Percentiles rank a stretch among this genome's conserved stretches.
phyloP scores from a whole-genome alignment of 2,329 filamentous ascomycete genomes.

The Diplodia scrobiculata region DNA sequence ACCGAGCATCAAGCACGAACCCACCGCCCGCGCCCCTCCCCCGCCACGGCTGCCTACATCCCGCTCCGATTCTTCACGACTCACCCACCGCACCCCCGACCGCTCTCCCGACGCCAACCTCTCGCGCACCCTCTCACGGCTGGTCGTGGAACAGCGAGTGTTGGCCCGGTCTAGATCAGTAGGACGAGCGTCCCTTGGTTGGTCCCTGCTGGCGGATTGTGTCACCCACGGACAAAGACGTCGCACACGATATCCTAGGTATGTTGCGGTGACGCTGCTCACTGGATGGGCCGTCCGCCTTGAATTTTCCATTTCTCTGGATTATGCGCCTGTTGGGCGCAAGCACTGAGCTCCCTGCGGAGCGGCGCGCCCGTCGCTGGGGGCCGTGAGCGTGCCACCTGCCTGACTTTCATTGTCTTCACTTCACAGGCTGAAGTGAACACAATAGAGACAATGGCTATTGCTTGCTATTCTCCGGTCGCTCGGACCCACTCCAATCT shows the following conservation, averaged over 20 bases:
- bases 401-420: conserved; percentile 26
- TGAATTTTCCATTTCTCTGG: conserved; percentile 27
- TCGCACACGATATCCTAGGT: conserved; percentile 29
- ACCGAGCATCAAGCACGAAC: conserved; percentile 12
- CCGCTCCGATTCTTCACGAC: conserved; percentile 12
- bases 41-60: conserved; percentile 12
- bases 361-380: conserved; percentile 7
- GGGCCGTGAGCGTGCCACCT: conserved; percentile 1
- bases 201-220: conserved; percentile 25
- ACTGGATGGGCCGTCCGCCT: conserved; percentile 27
- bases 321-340: conserved; percentile 25
- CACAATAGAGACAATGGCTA: conserved; percentile 30
- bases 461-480: conserved; percentile 17
- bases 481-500: conserved; percentile 24
- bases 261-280: conserved; percentile 27
- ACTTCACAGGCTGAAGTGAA: conserved; percentile 17
- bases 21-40: conserved; percentile 16
- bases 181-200: conserved; percentile 16
- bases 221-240: conserved; percentile 29
- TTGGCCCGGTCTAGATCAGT: conserved; percentile 21
- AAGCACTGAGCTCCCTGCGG: conserved; percentile 23
- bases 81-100: not conserved
- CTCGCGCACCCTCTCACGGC: conserved; percentile 16
- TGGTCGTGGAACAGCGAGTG: conserved; percentile 25
- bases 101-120: conserved; percentile 1